Evolutionary conservation across 2,329 filamentous ascomycete species (phyloP).

Genomic region (Curvularia verruculosa): DNA sequence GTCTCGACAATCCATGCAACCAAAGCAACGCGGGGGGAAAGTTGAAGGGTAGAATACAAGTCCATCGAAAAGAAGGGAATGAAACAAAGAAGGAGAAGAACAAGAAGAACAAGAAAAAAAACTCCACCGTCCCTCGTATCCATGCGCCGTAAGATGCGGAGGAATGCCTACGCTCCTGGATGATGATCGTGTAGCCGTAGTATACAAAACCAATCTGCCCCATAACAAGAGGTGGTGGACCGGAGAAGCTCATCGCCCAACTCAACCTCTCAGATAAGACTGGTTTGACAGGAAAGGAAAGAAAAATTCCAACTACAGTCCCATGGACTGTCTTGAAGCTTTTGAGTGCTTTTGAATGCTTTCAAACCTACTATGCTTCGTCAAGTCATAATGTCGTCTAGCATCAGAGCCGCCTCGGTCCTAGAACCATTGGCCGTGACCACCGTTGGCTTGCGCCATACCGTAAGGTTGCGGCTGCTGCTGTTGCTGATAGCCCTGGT

Average conservation of each 20-base stretch:
- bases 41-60: slow-evolving; percentile 21
- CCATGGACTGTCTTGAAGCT: slow-evolving; percentile 28
- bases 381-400: slow-evolving; percentile 58
- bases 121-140: slow-evolving; percentile 18
- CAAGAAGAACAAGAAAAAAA: slow-evolving; percentile 16
- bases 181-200: slow-evolving; percentile 44
- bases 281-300: slow-evolving; percentile 32
- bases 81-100: slow-evolving; percentile 17
- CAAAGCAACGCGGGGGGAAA: slow-evolving; percentile 18
- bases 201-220: slow-evolving; percentile 44
- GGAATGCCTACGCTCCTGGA: slow-evolving; percentile 39
- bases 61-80: slow-evolving; percentile 15
- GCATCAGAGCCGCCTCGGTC: slow-evolving; percentile 14
- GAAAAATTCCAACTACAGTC: slow-evolving; percentile 28
- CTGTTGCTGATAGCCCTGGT: slow-evolving; percentile 37
- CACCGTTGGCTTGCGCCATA: slow-evolving; percentile 22
- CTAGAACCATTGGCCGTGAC: slow-evolving; percentile 17
- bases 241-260: not conserved
- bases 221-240: slow-evolving; percentile 11
- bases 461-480: slow-evolving; percentile 50
- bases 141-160: slow-evolving; percentile 42
- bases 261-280: slow-evolving; percentile 25
- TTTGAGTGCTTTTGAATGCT: slow-evolving; percentile 21
- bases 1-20: slow-evolving; percentile 24
- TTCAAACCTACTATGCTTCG: slow-evolving; percentile 53